These are phyloP conservation scores for Fusarium mexicanum DNA, from an alignment of 2,329 filamentous ascomycete species.

Conservation along the genomic window DNA sequence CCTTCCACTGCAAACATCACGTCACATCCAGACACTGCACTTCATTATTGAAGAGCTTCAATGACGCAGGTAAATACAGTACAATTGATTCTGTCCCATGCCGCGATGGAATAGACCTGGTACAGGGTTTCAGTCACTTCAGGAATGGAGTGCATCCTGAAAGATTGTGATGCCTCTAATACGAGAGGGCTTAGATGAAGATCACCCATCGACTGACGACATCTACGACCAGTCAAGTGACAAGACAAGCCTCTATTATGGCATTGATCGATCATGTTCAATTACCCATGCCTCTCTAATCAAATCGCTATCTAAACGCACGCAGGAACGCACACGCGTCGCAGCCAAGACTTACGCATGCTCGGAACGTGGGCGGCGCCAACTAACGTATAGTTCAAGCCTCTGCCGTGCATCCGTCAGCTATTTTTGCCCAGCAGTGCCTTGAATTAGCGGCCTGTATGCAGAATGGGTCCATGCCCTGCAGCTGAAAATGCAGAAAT, in stretches of 20 bases:
- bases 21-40: background rate
- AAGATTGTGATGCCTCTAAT: background rate
- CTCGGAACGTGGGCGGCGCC: background rate
- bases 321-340: background rate
- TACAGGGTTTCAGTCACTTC: background rate
- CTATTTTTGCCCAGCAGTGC: background rate
- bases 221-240: background rate
- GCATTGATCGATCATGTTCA: background rate
- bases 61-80: fast-evolving
- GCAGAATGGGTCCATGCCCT: background rate
- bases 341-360: background rate
- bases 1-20: background rate
- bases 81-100: fast-evolving
- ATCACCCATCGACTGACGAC: background rate
- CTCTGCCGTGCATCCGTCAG: background rate
- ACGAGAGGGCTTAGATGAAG: background rate
- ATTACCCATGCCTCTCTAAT: background rate
- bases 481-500: background rate
- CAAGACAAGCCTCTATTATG: too few relatives aligned
- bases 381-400: background rate
- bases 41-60: background rate
- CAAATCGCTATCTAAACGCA: background rate
- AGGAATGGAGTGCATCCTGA: background rate
- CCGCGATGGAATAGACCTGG: fast-evolving
- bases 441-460: background rate